Conservation (phyloP, 2,329 filamentous ascomycete genomes). For the Cladosporium halotolerans region DNA sequence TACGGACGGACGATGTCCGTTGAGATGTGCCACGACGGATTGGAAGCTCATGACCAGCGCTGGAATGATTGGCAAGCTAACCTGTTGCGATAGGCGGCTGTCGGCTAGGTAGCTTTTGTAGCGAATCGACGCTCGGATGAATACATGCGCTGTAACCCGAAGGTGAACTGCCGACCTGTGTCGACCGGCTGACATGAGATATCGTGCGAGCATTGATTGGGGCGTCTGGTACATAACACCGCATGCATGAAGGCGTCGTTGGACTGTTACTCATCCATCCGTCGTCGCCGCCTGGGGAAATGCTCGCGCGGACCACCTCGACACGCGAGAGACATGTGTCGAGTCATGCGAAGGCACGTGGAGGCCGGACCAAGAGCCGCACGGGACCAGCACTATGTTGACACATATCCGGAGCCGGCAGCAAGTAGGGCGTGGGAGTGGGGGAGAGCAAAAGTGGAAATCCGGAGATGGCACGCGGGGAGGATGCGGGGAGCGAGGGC, state of each 20-base stretch:
- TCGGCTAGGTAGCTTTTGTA: neutral
- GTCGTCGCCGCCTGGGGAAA: too few species aligned
- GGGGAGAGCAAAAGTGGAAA: neutral
- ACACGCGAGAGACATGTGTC: neutral
- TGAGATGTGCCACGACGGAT: neutral
- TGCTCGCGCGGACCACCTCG: neutral
- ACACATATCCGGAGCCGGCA: neutral
- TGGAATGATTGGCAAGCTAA: constrained; percentile 7
- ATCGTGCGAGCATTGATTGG: too few species aligned
- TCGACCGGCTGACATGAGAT: too few species aligned
- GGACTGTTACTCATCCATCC: too few species aligned
- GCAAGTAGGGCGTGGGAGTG: too few species aligned
- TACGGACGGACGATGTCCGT: neutral
- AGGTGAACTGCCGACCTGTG: too few species aligned
- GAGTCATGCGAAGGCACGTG: too few species aligned
- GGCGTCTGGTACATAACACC: too few species aligned
- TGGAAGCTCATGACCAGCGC: constrained; percentile 2
- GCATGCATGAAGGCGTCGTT: too few species aligned
- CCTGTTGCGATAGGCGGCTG: constrained; percentile 1
- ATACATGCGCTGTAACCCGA: neutral
- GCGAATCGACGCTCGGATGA: neutral
- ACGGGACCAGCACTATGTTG: too few species aligned
- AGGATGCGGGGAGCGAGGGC: neutral
- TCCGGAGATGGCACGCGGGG: neutral
- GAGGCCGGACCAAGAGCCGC: too few species aligned